Evolutionary conservation across 2,329 filamentous ascomycete genomes (phyloP).

Genomic region (Aspergillus sp.): DNA sequence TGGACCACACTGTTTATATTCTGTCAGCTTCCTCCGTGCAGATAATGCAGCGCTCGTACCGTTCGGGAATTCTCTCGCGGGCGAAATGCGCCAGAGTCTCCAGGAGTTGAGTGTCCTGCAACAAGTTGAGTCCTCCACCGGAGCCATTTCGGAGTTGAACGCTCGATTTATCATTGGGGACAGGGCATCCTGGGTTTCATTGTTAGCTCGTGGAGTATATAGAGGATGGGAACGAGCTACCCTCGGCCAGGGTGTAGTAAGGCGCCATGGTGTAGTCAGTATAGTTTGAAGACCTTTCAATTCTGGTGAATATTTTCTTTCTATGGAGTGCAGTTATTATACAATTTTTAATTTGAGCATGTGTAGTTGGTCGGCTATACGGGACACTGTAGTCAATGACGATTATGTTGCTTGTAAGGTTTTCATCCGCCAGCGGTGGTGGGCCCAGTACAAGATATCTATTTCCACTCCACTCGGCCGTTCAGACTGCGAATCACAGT

Average conservation of each 20-base stretch:
- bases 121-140: constrained; percentile 41
- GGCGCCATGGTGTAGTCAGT: not conserved
- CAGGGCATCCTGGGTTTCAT: constrained; percentile 16
- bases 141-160: constrained; percentile 12
- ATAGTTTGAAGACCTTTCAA: not conserved
- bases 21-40: not conserved
- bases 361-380: no score
- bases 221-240: not conserved
- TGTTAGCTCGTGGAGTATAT: not conserved
- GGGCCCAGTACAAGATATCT: no score
- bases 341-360: not conserved
- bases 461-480: no score
- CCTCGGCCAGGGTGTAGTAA: constrained; percentile 16
- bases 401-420: not conserved
- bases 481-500: no score
- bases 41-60: constrained; percentile 22
- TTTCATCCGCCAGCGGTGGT: not conserved
- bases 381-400: not conserved
- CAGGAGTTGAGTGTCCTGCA: constrained; percentile 59
- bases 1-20: constrained; percentile 14
- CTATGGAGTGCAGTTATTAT: not conserved
- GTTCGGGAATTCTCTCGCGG: constrained; percentile 60
- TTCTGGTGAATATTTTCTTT: no score
- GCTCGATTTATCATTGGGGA: constrained; percentile 15
- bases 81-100: constrained; percentile 61